phyloP scores from a whole-genome alignment of 805 yeast genomes.

The Metschnikowia lachancei region DNA sequence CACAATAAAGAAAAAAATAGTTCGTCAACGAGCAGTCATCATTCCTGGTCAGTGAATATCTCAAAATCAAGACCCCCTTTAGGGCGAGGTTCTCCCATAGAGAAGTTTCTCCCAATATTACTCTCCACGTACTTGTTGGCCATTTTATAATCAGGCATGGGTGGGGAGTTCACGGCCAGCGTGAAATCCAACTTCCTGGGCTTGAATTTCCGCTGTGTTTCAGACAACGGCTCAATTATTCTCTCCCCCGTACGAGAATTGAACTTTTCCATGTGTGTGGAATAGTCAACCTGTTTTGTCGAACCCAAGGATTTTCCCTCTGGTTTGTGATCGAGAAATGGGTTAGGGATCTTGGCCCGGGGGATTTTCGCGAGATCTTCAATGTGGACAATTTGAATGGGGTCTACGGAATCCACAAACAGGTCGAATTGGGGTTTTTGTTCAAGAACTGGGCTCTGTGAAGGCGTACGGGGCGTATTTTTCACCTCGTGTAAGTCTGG shows the following conservation, averaged over 20 bases:
- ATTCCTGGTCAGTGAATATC: constrained; percentile 13
- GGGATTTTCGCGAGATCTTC: constrained; percentile 14
- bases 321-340: constrained; percentile 11
- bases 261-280: constrained; percentile 17
- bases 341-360: constrained; percentile 12
- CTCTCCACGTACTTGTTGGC: constrained; percentile 18
- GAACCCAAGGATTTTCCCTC: background rate
- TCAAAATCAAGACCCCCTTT: constrained; percentile 16
- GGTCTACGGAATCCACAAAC: constrained; percentile 6
- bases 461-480: constrained; percentile 7
- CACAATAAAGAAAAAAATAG: too few species aligned
- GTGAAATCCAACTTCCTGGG: constrained; percentile 20
- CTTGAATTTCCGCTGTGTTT: constrained; percentile 14
- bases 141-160: constrained; percentile 13
- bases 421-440: constrained; percentile 14
- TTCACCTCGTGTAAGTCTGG: constrained; percentile 3
- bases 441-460: constrained; percentile 9
- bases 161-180: constrained; percentile 15
- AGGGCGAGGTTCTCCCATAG: constrained; percentile 13
- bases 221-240: constrained; percentile 10
- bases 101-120: constrained; percentile 18
- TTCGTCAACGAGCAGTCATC: too few species aligned
- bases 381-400: constrained; percentile 8
- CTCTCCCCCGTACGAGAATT: constrained; percentile 19
- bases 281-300: constrained; percentile 8